Evolutionary conservation across 129 eudicot genomes (phyloP).

Genomic region (Lonicera japonica): DNA sequence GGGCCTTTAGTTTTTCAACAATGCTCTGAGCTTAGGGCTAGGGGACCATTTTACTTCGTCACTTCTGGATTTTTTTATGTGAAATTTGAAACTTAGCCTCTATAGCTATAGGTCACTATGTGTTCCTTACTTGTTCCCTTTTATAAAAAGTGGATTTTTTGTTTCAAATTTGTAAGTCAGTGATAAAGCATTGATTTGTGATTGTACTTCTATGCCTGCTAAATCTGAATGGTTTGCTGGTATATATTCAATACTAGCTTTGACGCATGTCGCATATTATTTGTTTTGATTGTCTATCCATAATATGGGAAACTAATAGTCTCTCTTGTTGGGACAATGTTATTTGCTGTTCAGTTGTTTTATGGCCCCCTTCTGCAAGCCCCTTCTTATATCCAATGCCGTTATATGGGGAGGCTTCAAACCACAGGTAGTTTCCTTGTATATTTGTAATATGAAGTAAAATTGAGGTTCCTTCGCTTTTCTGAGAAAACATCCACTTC

Average conservation of each 20-base stretch:
- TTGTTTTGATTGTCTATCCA: background rate
- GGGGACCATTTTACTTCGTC: background rate
- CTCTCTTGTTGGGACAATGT: slow-evolving; percentile 10
- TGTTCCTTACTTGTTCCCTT: background rate
- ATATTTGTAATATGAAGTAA: slow-evolving; percentile 8
- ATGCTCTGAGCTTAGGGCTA: background rate
- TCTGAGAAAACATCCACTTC: slow-evolving; percentile 1
- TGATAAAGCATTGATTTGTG: background rate
- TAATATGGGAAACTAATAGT: background rate
- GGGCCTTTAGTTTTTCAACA: background rate
- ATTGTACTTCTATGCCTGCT: background rate
- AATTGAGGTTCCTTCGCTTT: slow-evolving; percentile 9
- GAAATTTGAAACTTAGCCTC: background rate
- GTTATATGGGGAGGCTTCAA: slow-evolving; percentile 86
- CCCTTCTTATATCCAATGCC: slow-evolving; percentile 82
- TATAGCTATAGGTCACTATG: background rate
- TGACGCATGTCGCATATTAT: background rate
- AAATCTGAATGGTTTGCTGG: background rate
- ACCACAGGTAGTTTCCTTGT: slow-evolving; percentile 63
- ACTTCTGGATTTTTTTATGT: too few relatives aligned
- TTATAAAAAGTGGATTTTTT: too few relatives aligned
- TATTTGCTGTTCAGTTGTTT: slow-evolving; percentile 42
- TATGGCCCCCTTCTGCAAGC: slow-evolving; percentile 93
- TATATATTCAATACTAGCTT: background rate
- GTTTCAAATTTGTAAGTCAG: too few relatives aligned